Evolutionary conservation across 805 yeast genomes (phyloP).

Genomic region (Candida yuanshanica): DNA sequence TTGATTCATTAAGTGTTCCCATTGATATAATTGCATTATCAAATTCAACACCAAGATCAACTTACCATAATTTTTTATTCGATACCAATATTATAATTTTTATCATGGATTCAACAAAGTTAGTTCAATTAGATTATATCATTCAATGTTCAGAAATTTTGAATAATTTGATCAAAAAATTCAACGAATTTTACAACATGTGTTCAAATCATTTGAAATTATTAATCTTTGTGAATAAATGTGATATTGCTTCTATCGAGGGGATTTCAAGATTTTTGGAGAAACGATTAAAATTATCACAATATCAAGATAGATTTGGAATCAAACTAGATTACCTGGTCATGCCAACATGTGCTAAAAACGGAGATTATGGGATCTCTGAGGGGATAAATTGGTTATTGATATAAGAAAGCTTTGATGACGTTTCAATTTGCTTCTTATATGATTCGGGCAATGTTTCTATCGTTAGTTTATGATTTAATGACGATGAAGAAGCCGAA

Average conservation of each 20-base stretch:
- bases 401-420: conserved; percentile 16
- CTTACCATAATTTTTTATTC: conserved; percentile 17
- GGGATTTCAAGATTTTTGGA: conserved; percentile 10
- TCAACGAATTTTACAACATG: conserved; percentile 2
- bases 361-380: conserved; percentile 18
- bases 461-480: conserved; percentile 5
- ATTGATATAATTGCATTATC: conserved; percentile 16
- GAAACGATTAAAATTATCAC: conserved; percentile 6
- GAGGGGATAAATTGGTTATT: conserved; percentile 25
- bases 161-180: not conserved
- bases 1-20: conserved; percentile 10
- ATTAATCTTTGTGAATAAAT: conserved; percentile 18
- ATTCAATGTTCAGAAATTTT: conserved; percentile 5
- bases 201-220: conserved; percentile 10
- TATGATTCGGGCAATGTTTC: conserved; percentile 23
- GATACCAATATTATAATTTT: conserved; percentile 15
- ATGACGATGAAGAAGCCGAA: not conserved
- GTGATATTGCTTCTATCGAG: conserved; percentile 9
- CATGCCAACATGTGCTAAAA: conserved; percentile 14
- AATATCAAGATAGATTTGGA: not conserved
- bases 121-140: conserved; percentile 9
- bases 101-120: conserved; percentile 17
- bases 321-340: conserved; percentile 10
- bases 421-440: conserved; percentile 23
- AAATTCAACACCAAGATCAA: conserved; percentile 14